Evolutionary conservation across 2,329 filamentous ascomycete species (phyloP).

Genomic region (Aspergillus fischeri): DNA sequence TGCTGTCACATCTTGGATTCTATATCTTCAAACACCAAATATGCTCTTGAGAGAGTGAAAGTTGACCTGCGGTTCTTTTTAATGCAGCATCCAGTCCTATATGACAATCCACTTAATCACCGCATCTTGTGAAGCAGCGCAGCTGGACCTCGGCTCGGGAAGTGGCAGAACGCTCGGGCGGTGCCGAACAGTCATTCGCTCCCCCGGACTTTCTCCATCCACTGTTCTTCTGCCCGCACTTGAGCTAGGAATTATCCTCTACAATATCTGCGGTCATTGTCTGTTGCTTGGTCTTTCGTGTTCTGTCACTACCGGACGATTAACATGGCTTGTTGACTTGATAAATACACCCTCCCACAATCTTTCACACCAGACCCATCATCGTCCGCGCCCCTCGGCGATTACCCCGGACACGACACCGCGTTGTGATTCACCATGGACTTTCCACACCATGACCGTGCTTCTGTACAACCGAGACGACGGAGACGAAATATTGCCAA

Average conservation of each 20-base stretch:
- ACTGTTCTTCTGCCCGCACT: conserved; percentile 7
- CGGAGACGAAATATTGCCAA: conserved; percentile 45
- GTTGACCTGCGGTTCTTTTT: background rate
- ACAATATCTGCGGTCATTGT: conserved; percentile 1
- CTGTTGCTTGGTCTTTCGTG: background rate
- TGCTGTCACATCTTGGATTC: background rate
- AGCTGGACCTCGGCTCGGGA: conserved; percentile 34
- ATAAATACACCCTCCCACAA: background rate
- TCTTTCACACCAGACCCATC: background rate
- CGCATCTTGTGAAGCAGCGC: conserved; percentile 8
- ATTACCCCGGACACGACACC: background rate
- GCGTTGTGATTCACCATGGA: conserved; percentile 36
- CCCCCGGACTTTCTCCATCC: conserved; percentile 31
- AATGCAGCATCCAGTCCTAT: background rate
- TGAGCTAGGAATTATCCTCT: background rate
- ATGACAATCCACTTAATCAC: background rate
- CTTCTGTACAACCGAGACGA: conserved; percentile 47
- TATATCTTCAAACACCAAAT: background rate
- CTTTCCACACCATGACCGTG: conserved; percentile 36
- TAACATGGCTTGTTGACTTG: conserved; percentile 4
- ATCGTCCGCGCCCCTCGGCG: conserved; percentile 8
- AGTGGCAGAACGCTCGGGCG: conserved; percentile 30
- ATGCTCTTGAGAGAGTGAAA: background rate
- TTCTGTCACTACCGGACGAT: background rate
- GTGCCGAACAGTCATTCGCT: conserved; percentile 25